Conservation (phyloP, 108 stramenopile species). For the Licmophora abbreviata region DNA sequence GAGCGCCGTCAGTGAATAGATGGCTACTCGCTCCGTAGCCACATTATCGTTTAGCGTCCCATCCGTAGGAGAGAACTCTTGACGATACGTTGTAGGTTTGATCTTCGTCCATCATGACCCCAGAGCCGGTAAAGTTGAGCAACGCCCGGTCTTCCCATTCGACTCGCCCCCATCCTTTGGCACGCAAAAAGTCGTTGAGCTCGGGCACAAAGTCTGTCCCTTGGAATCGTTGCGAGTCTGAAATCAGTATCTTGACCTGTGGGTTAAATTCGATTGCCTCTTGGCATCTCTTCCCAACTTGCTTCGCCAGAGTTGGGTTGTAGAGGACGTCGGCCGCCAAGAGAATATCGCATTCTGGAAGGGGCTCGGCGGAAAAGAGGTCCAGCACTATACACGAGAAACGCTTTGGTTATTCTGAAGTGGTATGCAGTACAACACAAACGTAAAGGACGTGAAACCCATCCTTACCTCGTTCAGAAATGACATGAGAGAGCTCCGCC, state of each 20-base stretch:
- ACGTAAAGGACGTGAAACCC: conserved; percentile 16
- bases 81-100: conserved; percentile 67
- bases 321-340: conserved; percentile 77
- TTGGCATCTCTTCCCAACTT: conserved; percentile 42
- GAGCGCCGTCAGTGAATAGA: neutral
- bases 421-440: conserved; percentile 6
- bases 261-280: conserved; percentile 28
- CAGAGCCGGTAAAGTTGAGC: conserved; percentile 45
- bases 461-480: conserved; percentile 8
- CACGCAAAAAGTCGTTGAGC: conserved; percentile 20
- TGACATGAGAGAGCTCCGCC: conserved; percentile 14
- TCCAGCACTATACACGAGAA: conserved; percentile 20
- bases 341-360: conserved; percentile 44
- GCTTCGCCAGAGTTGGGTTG: conserved; percentile 47
- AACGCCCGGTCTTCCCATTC: conserved; percentile 38
- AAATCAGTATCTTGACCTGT: conserved; percentile 35
- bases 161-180: conserved; percentile 9
- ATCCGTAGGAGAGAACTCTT: conserved; percentile 52
- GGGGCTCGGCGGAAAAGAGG: conserved; percentile 18
- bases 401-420: conserved; percentile 3
- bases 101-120: conserved; percentile 65
- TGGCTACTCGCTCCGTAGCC: neutral
- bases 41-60: conserved; percentile 8
- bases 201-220: conserved; percentile 43
- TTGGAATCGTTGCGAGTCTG: conserved; percentile 74